Conservation (phyloP, 495 filamentous ascomycete species). For the Bryoglossum gracile region DNA sequence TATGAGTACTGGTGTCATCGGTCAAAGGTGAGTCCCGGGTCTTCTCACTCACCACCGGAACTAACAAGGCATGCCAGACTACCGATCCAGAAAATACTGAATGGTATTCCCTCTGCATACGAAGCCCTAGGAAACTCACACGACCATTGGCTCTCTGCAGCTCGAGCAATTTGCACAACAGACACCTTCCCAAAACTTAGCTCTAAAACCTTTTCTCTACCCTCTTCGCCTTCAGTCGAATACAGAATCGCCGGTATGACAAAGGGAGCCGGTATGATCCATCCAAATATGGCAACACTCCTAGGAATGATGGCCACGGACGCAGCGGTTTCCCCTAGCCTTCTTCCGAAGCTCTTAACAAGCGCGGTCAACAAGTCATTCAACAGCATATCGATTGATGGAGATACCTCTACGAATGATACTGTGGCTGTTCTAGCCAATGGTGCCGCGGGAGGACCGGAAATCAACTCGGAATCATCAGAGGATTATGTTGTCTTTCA, state of each 20-base stretch:
- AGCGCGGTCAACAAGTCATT: constrained; percentile 78
- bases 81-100: constrained; percentile 84
- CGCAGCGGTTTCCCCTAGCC: constrained; percentile 63
- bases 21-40: constrained; percentile 57
- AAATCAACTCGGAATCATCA: constrained; percentile 46
- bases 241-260: constrained; percentile 93
- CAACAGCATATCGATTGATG: constrained; percentile 96
- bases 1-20: constrained; percentile 98
- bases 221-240: constrained; percentile 63
- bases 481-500: constrained; percentile 61
- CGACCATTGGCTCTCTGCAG: constrained; percentile 77
- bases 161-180: constrained; percentile 94
- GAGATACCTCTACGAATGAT: constrained; percentile 95
- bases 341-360: constrained; percentile 63
- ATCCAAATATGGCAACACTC: constrained; percentile 97
- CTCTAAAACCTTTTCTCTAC: constrained; percentile 76
- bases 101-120: constrained; percentile 70
- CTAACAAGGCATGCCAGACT: constrained; percentile 42
- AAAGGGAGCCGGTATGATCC: constrained; percentile 99
- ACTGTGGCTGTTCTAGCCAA: constrained; percentile 92
- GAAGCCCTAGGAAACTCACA: constrained; percentile 62
- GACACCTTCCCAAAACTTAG: constrained; percentile 98
- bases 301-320: constrained; percentile 93
- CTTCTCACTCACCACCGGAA: background rate
- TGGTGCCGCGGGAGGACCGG: constrained; percentile 77